These are phyloP conservation scores for Macadamia tetraphylla DNA, from an alignment of 164 flowering plant genomes.

Conservation along the genomic window DNA sequence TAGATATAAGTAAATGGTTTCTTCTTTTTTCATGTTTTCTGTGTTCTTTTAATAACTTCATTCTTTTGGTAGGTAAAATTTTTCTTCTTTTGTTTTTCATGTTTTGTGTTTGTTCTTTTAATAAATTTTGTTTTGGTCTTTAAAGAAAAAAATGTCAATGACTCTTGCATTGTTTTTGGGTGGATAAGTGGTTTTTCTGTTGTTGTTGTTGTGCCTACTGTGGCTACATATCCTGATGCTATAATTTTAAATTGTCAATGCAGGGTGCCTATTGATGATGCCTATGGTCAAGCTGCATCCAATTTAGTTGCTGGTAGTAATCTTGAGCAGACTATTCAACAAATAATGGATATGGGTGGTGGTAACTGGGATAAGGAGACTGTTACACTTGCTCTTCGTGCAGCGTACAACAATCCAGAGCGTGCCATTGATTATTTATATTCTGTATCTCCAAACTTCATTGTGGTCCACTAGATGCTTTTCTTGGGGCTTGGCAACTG, in stretches of 20 bases:
- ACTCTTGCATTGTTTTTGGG: too few species aligned
- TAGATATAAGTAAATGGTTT: too few species aligned
- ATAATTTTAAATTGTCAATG: constrained; percentile 1
- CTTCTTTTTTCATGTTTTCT: too few species aligned
- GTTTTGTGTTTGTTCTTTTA: too few species aligned
- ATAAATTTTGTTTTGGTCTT: too few species aligned
- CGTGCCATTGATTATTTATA: constrained; percentile 94
- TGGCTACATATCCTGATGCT: too few species aligned
- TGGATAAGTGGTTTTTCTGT: too few species aligned
- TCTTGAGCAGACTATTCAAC: constrained; percentile 79
- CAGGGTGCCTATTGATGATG: constrained; percentile 48
- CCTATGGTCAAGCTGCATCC: constrained; percentile 84
- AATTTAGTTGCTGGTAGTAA: constrained; percentile 56
- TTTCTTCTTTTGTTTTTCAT: too few species aligned
- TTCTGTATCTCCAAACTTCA: constrained; percentile 50
- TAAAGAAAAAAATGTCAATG: too few species aligned
- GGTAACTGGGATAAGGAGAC: constrained; percentile 94
- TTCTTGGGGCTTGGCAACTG: constrained; percentile 10
- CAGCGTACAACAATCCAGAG: constrained; percentile 96
- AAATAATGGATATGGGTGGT: constrained; percentile 93
- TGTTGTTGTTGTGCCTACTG: too few species aligned
- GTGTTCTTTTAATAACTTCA: too few species aligned
- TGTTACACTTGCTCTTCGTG: constrained; percentile 88
- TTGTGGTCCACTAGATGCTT: not conserved
- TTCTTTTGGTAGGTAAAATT: too few species aligned